A percentile compares a stretch with the other conserved stretches of the same genome.
These are phyloP conservation scores for Neurospora hispaniola DNA, from an alignment of 495 filamentous ascomycete genomes.

Conservation along the genomic window DNA sequence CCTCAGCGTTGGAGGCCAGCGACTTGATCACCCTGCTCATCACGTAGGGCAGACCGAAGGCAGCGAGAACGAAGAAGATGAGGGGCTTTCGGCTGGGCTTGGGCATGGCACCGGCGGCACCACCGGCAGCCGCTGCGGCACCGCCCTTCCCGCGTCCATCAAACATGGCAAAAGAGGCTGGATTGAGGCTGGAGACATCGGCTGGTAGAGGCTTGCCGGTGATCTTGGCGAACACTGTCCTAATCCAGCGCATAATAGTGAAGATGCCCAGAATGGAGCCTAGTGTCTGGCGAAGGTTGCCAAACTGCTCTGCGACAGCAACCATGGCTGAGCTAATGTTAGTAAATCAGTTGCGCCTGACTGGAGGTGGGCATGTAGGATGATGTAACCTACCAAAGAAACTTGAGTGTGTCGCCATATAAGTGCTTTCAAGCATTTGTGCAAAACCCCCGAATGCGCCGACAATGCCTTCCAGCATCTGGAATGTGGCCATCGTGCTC, in stretches of 20 bases:
- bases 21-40: slow-evolving; percentile 89
- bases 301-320: slow-evolving; percentile 93
- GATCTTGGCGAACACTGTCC: slow-evolving; percentile 79
- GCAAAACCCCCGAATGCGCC: slow-evolving; percentile 96
- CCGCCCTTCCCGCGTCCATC: slow-evolving; percentile 43
- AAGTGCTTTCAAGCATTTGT: slow-evolving; percentile 99
- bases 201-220: slow-evolving; percentile 89
- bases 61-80: slow-evolving; percentile 86
- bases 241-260: slow-evolving; percentile 87
- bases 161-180: slow-evolving; percentile 81
- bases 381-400: slow-evolving; percentile 74
- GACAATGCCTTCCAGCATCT: slow-evolving; percentile 98
- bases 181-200: slow-evolving; percentile 74
- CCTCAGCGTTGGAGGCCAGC: slow-evolving; percentile 72
- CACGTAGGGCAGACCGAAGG: slow-evolving; percentile 89
- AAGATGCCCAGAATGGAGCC: slow-evolving; percentile 93
- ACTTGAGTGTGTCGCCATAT: slow-evolving; percentile 98
- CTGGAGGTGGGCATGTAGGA: no score
- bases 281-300: slow-evolving; percentile 84
- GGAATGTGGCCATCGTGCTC: slow-evolving; percentile 94
- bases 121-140: slow-evolving; percentile 19
- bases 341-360: slow-evolving; percentile 4
- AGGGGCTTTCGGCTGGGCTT: slow-evolving; percentile 88
- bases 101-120: slow-evolving; percentile 41
- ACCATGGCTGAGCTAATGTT: slow-evolving; percentile 70